These are phyloP conservation scores for Ocimum tenuiflorum DNA, from an alignment of 257 asterid genomes.

Conservation along the genomic window DNA sequence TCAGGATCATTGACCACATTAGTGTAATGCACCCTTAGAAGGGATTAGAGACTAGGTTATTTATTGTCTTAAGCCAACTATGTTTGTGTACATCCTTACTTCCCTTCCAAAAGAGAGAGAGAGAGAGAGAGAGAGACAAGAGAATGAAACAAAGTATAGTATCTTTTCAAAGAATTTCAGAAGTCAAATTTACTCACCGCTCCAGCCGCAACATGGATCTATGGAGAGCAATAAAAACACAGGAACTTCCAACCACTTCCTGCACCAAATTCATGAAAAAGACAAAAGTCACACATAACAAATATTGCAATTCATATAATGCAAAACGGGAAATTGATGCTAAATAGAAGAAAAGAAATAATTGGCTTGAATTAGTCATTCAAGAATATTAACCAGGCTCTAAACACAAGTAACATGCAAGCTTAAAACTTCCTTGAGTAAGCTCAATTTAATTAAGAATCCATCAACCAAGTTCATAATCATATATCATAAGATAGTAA, in stretches of 20 bases:
- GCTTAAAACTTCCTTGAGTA: neutral
- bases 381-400: neutral
- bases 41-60: neutral
- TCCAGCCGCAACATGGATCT: slow-evolving; percentile 78
- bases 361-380: slow-evolving; percentile 5
- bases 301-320: neutral
- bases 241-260: slow-evolving; percentile 85
- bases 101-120: too few species aligned
- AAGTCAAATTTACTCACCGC: slow-evolving; percentile 45
- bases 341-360: slow-evolving; percentile 1
- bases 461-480: neutral
- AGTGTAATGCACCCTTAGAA: too few species aligned
- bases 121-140: neutral
- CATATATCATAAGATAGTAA: slow-evolving; percentile 3
- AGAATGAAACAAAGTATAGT: slow-evolving; percentile 4
- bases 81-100: neutral
- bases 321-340: neutral
- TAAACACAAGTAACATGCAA: slow-evolving; percentile 2
- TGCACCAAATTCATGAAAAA: slow-evolving; percentile 30
- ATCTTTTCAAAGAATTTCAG: neutral
- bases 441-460: neutral
- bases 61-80: neutral
- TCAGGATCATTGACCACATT: too few species aligned
- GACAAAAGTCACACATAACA: slow-evolving; percentile 12
- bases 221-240: slow-evolving; percentile 71